Evolutionary conservation across 2,329 filamentous ascomycete genomes (phyloP).

Genomic region (Trematosphaeria pertusa): DNA sequence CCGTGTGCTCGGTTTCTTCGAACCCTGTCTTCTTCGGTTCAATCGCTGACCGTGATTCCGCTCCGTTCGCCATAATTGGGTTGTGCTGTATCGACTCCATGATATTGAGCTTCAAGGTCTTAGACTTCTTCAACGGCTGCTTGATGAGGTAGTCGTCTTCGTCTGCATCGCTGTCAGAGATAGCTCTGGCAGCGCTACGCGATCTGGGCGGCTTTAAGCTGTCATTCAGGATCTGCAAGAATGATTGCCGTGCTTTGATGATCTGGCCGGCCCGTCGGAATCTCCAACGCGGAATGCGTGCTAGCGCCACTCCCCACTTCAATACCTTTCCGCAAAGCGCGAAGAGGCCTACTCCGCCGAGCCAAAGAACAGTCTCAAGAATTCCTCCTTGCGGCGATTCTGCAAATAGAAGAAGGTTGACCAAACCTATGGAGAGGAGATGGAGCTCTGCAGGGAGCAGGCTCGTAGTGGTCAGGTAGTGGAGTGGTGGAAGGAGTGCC

Average conservation of each 20-base stretch:
- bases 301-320: conserved; percentile 82
- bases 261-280: conserved; percentile 67
- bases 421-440: conserved; percentile 79
- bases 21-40: conserved; percentile 32
- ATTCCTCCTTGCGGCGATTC: conserved; percentile 63
- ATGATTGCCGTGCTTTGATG: conserved; percentile 51
- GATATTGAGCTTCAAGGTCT: conserved; percentile 38
- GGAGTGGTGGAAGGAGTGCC: conserved; percentile 73
- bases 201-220: conserved; percentile 36
- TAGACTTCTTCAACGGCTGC: conserved; percentile 31
- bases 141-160: conserved; percentile 46
- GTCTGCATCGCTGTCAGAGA: conserved; percentile 55
- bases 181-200: conserved; percentile 23
- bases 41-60: conserved; percentile 38
- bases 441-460: conserved; percentile 87
- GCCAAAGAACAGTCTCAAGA: conserved; percentile 54
- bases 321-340: conserved; percentile 76
- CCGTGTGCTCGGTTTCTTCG: conserved; percentile 10
- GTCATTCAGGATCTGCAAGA: conserved; percentile 51
- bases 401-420: conserved; percentile 81
- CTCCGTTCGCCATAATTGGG: conserved; percentile 15
- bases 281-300: conserved; percentile 89
- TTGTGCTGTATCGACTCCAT: conserved; percentile 26
- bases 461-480: conserved; percentile 86
- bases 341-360: conserved; percentile 76